These are phyloP conservation scores for Xanthoconium purpureum DNA, from an alignment of 768 basidiomycete genomes.

Conservation along the genomic window DNA sequence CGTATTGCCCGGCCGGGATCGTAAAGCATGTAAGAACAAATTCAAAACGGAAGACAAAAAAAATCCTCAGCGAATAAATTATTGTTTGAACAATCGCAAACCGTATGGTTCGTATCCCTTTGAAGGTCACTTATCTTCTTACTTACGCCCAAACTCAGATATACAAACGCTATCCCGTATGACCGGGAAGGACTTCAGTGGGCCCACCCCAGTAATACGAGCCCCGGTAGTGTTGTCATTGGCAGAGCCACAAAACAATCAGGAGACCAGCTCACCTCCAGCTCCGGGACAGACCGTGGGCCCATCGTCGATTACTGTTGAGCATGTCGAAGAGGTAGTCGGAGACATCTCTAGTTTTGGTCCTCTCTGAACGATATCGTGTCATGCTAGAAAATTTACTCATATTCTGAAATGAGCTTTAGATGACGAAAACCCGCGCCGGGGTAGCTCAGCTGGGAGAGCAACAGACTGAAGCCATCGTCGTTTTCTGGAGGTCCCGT, in stretches of 20 bases:
- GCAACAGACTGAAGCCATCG: slow-evolving; percentile 59
- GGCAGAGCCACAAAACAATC: slow-evolving; percentile 20
- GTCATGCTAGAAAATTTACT: background rate
- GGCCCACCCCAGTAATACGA: slow-evolving; percentile 69
- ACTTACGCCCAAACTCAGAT: slow-evolving; percentile 40
- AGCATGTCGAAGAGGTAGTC: slow-evolving; percentile 27
- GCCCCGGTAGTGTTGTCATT: slow-evolving; percentile 38
- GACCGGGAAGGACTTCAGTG: slow-evolving; percentile 85
- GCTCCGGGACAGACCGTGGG: slow-evolving; percentile 19
- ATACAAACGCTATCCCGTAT: slow-evolving; percentile 70
- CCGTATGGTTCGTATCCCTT: slow-evolving; percentile 61
- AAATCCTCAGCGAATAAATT: slow-evolving; percentile 71
- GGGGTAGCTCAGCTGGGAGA: slow-evolving; percentile 75
- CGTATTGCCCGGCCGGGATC: slow-evolving; percentile 78
- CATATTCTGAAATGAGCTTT: background rate
- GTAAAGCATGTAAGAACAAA: slow-evolving; percentile 90
- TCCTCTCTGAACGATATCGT: slow-evolving; percentile 10
- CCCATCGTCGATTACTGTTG: slow-evolving; percentile 36
- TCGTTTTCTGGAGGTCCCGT: slow-evolving; percentile 41
- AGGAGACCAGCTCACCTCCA: background rate
- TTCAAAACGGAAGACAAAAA: slow-evolving; percentile 88
- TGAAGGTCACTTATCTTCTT: background rate
- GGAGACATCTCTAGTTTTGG: slow-evolving; percentile 30
- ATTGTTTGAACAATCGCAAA: slow-evolving; percentile 68
- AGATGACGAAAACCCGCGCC: slow-evolving; percentile 27